Percentiles rank a stretch among this genome's conserved stretches.
phyloP scores from a whole-genome alignment of 441 rosid species.

The Pelargonium myrrhifolium region DNA sequence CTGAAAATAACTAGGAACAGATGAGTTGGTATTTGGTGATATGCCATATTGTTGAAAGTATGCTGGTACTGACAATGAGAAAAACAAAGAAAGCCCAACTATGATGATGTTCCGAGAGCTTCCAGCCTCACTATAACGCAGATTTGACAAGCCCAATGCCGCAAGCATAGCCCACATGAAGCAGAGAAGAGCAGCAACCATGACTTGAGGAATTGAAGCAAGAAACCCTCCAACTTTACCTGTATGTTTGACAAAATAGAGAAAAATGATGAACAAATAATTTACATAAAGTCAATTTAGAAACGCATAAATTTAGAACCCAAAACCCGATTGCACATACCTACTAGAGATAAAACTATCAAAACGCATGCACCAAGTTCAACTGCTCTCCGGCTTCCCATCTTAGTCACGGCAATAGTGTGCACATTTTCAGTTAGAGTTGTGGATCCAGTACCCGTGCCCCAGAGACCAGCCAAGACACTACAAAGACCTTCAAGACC shows the following conservation, averaged over 20 bases:
- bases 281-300: not conserved
- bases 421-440: conserved; percentile 94
- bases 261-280: not conserved
- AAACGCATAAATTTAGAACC: conserved; percentile 10
- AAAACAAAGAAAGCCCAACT: conserved; percentile 79
- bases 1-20: conserved; percentile 78
- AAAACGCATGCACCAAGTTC: conserved; percentile 75
- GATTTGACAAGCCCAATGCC: conserved; percentile 86
- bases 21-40: conserved; percentile 61
- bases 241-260: not conserved
- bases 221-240: conserved; percentile 97
- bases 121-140: conserved; percentile 95
- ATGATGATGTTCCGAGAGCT: conserved; percentile 92
- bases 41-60: conserved; percentile 93
- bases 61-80: conserved; percentile 85
- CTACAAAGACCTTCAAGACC: conserved; percentile 92
- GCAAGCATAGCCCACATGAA: conserved; percentile 98
- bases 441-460: conserved; percentile 90
- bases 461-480: conserved; percentile 94
- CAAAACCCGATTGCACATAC: conserved; percentile 38
- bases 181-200: conserved; percentile 94
- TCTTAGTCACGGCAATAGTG: conserved; percentile 91
- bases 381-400: conserved; percentile 93
- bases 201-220: conserved; percentile 89
- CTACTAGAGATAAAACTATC: conserved; percentile 70